Evolutionary conservation across 2,329 filamentous ascomycete species (phyloP), one percentile per base, ranked within the genome.

Genomic region (Sporothrix pallida): DNA sequence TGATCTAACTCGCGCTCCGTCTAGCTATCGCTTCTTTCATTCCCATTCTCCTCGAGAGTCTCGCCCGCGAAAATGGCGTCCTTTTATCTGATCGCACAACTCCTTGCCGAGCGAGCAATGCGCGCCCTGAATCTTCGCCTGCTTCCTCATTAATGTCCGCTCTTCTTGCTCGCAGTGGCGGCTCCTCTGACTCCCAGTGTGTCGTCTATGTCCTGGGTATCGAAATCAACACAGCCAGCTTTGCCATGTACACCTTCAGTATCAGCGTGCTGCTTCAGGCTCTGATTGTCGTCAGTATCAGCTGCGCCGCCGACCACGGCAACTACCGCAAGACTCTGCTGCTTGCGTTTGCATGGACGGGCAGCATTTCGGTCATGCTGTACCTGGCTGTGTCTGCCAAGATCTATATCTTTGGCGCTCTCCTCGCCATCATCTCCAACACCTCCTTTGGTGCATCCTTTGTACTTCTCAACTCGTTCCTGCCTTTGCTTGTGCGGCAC

Each of bases 231-330:
- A 98, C 95, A 0, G 95, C 95, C 50, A 97, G 93, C 81, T 98
- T 98, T 81, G 95, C 81, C 80, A 97, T 98, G 94, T 98, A 98
- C 83, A 98, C 94, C 1, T 99, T 99, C 82, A 97, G 94, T 74
- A 86, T 97, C 79, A 97, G 93, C 80, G 96, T 99, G 1, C 82
- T 98, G 23, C 82, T 98, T 12, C 96, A 99, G 81, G 93, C 95
- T 1, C 83, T 98, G 42, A 84, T 98, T 44, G 97, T 99, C 60
- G 94, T 99, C 76, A 97, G 94, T 79, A 97, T 99, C 86, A 97
- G 94, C 79, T 96, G 93, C 72, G 95, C 95, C 8, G 96, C 96
- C 73, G 96, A 99, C 81, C 95, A 98, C 82, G 96, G 96, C 76
- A 92, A 89, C 77, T 96, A 95, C 84, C 91, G 96, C 74, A 99